Percentiles rank a stretch among this genome's conserved stretches.
Evolutionary conservation across 257 asterid species (phyloP).

Genomic region (Ligustrum vulgare): DNA sequence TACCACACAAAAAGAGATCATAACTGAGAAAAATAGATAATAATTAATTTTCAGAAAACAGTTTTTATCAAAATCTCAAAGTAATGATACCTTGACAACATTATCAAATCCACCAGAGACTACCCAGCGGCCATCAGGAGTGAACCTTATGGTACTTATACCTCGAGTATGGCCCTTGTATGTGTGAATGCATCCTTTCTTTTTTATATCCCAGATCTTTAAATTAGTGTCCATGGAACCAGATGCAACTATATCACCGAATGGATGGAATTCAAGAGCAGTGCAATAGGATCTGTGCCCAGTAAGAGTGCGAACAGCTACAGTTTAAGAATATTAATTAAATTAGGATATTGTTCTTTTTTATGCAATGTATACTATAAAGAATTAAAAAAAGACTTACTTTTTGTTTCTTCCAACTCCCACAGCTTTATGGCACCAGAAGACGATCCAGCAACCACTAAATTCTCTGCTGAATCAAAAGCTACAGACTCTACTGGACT

Average conservation of each 20-base stretch:
- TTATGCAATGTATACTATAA: neutral
- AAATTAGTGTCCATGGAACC: slow-evolving; percentile 99
- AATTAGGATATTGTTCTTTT: slow-evolving; percentile 27
- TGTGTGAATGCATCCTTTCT: slow-evolving; percentile 97
- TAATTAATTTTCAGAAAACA: slow-evolving; percentile 12
- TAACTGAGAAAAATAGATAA: slow-evolving; percentile 18
- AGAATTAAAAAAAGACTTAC: slow-evolving; percentile 43
- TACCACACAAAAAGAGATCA: slow-evolving; percentile 28
- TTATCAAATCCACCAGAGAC: slow-evolving; percentile 99
- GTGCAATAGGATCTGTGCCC: slow-evolving; percentile 99
- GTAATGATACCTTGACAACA: slow-evolving; percentile 82
- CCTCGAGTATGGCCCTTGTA: slow-evolving; percentile 98
- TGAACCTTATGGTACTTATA: slow-evolving; percentile 83
- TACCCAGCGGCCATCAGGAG: slow-evolving; percentile 99
- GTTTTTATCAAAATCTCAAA: slow-evolving; percentile 9
- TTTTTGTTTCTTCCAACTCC: slow-evolving; percentile 97
- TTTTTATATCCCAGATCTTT: slow-evolving; percentile 97
- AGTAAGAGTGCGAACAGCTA: slow-evolving; percentile 96
- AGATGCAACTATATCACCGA: slow-evolving; percentile 98
- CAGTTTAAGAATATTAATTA: slow-evolving; percentile 48
- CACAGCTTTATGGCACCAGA: slow-evolving; percentile 95
- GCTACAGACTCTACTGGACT: slow-evolving; percentile 95
- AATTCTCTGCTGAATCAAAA: slow-evolving; percentile 84
- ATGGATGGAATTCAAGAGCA: slow-evolving; percentile 96
- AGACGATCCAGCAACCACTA: slow-evolving; percentile 94